Percentiles rank a stretch among this genome's conserved stretches.
Conservation (phyloP, 129 eudicot species). For the Mikania micrantha region DNA sequence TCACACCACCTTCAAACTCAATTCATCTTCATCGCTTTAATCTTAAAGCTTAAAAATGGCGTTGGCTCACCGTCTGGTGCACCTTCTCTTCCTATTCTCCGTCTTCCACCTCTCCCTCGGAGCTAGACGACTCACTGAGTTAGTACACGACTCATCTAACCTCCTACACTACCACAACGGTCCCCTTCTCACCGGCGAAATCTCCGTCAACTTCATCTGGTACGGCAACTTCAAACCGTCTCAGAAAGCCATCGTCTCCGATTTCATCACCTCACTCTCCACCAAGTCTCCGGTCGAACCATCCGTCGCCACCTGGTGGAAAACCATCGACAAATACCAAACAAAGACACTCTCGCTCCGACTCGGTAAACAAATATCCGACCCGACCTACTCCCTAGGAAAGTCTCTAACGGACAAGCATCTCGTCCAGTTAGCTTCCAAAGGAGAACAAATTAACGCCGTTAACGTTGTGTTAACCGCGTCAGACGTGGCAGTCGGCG, state of each 20-base stretch:
- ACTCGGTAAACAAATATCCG: slow-evolving; percentile 36
- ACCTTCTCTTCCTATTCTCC: slow-evolving; percentile 21
- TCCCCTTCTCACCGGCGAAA: slow-evolving; percentile 54
- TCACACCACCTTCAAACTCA: not conserved
- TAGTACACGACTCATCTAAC: slow-evolving; percentile 25
- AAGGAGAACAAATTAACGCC: slow-evolving; percentile 28
- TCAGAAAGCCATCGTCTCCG: not conserved
- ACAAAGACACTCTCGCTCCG: slow-evolving; percentile 2
- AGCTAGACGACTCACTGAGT: slow-evolving; percentile 34
- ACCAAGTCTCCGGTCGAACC: slow-evolving; percentile 17
- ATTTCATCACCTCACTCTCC: slow-evolving; percentile 28
- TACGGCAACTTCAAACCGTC: slow-evolving; percentile 12
- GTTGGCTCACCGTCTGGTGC: not conserved
- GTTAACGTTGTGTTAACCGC: slow-evolving; percentile 48
- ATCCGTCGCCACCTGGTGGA: slow-evolving; percentile 54
- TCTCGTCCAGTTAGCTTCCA: slow-evolving; percentile 33
- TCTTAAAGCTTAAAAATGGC: slow-evolving; percentile 20
- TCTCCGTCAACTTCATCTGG: slow-evolving; percentile 16
- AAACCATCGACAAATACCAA: slow-evolving; percentile 29
- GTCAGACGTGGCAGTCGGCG: slow-evolving; percentile 43
- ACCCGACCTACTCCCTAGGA: slow-evolving; percentile 33
- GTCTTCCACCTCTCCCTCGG: slow-evolving; percentile 35
- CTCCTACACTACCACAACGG: slow-evolving; percentile 65
- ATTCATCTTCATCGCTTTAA: not conserved
- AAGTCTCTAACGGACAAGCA: slow-evolving; percentile 32